A percentile compares a stretch with the other conserved stretches of the same genome.
Evolutionary conservation across 2,329 filamentous ascomycete genomes (phyloP).

Genomic region (Chaetomium sp.): DNA sequence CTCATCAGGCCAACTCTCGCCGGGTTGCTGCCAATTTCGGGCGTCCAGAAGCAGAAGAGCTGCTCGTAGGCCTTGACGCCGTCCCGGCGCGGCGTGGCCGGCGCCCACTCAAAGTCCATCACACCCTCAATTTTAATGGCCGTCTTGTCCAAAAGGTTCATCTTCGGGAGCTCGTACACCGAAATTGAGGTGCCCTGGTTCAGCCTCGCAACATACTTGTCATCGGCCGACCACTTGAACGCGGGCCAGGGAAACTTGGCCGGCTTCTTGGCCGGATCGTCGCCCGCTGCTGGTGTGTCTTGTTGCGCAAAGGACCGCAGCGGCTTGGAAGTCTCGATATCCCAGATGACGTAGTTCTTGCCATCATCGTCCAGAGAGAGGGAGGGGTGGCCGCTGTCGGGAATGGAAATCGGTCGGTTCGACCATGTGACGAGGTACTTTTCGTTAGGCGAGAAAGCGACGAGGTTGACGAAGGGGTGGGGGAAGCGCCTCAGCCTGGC

Average conservation of each 20-base stretch:
- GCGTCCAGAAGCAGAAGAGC: slow-evolving; percentile 97
- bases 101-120: slow-evolving; percentile 97
- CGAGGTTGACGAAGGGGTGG: slow-evolving; percentile 89
- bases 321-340: slow-evolving; percentile 81
- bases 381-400: slow-evolving; percentile 78
- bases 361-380: slow-evolving; percentile 89
- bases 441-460: slow-evolving; percentile 91
- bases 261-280: slow-evolving; percentile 58
- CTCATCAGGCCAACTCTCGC: slow-evolving; percentile 96
- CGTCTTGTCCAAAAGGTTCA: slow-evolving; percentile 84
- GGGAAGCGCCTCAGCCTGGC: slow-evolving; percentile 86
- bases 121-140: slow-evolving; percentile 95
- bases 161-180: slow-evolving; percentile 84
- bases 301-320: slow-evolving; percentile 90
- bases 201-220: slow-evolving; percentile 93
- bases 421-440: slow-evolving; percentile 97
- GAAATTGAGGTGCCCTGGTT: slow-evolving; percentile 87
- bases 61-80: slow-evolving; percentile 90
- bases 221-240: slow-evolving; percentile 98
- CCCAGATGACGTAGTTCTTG: slow-evolving; percentile 99
- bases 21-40: slow-evolving; percentile 94
- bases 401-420: slow-evolving; percentile 83
- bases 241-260: slow-evolving; percentile 97
- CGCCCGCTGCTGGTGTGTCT: slow-evolving; percentile 56
- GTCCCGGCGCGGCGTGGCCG: slow-evolving; percentile 72